Evolutionary conservation across 2,329 filamentous ascomycete species (phyloP), one percentile per base, ranked within the genome.

Genomic region (Westerdykella ornata): DNA sequence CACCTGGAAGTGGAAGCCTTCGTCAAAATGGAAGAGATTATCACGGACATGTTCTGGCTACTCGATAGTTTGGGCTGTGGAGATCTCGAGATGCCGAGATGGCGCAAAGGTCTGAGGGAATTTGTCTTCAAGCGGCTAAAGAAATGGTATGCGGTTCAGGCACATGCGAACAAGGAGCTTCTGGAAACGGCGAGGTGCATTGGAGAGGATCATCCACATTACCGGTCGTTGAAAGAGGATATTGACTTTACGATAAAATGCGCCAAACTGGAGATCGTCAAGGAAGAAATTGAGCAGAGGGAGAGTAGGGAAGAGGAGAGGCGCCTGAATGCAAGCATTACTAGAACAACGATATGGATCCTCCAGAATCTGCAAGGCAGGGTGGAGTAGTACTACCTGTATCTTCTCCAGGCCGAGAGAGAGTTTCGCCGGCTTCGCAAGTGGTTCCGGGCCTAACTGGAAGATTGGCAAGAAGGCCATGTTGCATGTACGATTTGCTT

Each of bases 61-160:
- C 31, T 44, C 4, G 16, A 15, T 4, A 31, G 22, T 15, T 34
- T 19, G 14, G 37, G 41, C 3, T 43, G 44, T 28, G 17, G n/a
- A 1, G 44, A 46, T 35, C 4, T 32, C 9, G 37, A 46, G 29
- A 8, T 38, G 16, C 26, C 34, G 19, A 8, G 36, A 19, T 42
- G 31, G 39, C 32, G 43, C 9, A 32, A 13, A 2, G 7, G 11
- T 4, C 35, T 42, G 15, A 18, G n/a, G 5, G 18, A 29, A 8
- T 2, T 19, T 36, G 6, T 43, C 7, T 17, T 33, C 11, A 22
- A n/a, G 4, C 3, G 18, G 3, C 14, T 36, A 34, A 34, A 16
- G 14, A 17, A 37, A 28, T 43, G 26, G 36, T 28, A 18, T 22
- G 22, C 22, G 6, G 32, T 33, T n/a, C 4, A 39, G 8, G 40